phyloP scores from a whole-genome alignment of 2,329 filamentous ascomycete species.

The Phialophora tarda region DNA sequence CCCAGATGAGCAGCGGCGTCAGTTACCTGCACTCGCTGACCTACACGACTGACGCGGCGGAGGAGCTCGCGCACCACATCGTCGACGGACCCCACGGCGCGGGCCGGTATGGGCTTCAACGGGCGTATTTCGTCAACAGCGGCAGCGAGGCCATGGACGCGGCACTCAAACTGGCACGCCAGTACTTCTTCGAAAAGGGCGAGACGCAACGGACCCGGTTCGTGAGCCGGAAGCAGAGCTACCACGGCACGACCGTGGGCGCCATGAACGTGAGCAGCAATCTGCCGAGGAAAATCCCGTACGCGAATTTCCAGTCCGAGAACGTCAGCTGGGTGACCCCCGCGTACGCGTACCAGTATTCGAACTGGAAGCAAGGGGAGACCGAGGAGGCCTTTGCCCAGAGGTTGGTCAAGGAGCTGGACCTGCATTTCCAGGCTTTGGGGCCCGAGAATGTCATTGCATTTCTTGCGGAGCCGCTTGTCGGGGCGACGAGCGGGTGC shows the following conservation, averaged over 20 bases:
- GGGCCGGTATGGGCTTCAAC: conserved; percentile 50
- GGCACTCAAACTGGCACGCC: conserved; percentile 56
- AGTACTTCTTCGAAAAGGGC: conserved; percentile 54
- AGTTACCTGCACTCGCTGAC: conserved; percentile 64
- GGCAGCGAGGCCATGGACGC: conserved; percentile 62
- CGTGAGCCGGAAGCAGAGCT: conserved; percentile 54
- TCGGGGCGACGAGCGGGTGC: conserved; percentile 59
- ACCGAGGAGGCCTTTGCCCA: conserved; percentile 50
- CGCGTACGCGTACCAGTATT: conserved; percentile 48
- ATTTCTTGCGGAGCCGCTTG: conserved; percentile 59
- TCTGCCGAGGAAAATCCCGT: conserved; percentile 44
- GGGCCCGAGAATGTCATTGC: conserved; percentile 56
- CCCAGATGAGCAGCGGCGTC: conserved; percentile 57
- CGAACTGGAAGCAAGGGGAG: conserved; percentile 45
- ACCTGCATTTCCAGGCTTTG: conserved; percentile 54
- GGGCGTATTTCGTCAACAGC: conserved; percentile 63
- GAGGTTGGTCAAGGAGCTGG: conserved; percentile 53
- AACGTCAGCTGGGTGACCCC: conserved; percentile 39
- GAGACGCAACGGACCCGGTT: conserved; percentile 46
- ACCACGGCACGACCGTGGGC: conserved; percentile 60
- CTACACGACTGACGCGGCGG: conserved; percentile 61
- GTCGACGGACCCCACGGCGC: conserved; percentile 54
- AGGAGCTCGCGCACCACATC: conserved; percentile 60
- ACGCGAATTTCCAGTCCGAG: conserved; percentile 39
- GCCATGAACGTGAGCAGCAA: conserved; percentile 52